Conservation (phyloP, 2,329 filamentous ascomycete species). For the Seiridium unicorne region DNA sequence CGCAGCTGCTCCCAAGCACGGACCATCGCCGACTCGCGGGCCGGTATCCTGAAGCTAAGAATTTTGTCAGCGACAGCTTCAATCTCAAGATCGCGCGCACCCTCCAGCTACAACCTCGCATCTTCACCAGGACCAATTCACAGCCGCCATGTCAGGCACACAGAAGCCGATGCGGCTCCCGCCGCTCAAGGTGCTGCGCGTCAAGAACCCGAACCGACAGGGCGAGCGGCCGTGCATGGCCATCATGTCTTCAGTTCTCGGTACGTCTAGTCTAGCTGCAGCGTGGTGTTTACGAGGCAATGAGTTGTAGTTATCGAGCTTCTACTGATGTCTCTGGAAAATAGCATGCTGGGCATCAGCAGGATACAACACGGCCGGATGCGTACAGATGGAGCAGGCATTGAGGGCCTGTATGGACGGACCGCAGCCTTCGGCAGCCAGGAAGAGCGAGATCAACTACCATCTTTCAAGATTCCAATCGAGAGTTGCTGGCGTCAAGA, state of each 20-base stretch:
- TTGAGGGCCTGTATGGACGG: conserved; percentile 77
- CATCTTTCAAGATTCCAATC: conserved; percentile 78
- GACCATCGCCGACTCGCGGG: no score
- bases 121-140: neutral
- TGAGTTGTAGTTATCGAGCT: no score
- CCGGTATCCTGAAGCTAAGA: no score
- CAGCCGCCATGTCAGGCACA: conserved; percentile 36
- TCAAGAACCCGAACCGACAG: conserved; percentile 50
- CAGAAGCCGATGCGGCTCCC: conserved; percentile 57
- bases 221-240: conserved; percentile 51
- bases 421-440: conserved; percentile 50
- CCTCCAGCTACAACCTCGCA: neutral
- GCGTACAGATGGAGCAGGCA: conserved; percentile 57
- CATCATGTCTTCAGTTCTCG: conserved; percentile 57
- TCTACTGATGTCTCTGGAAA: no score
- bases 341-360: conserved; percentile 82
- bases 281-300: neutral
- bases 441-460: conserved; percentile 86
- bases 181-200: conserved; percentile 53
- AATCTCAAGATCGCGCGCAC: no score
- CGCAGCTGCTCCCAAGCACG: no score
- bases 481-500: conserved; percentile 51
- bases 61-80: no score
- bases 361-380: conserved; percentile 63
- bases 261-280: conserved; percentile 32